Conservation (phyloP, 768 basidiomycete genomes). For the Neoboletus brunneissimus region DNA sequence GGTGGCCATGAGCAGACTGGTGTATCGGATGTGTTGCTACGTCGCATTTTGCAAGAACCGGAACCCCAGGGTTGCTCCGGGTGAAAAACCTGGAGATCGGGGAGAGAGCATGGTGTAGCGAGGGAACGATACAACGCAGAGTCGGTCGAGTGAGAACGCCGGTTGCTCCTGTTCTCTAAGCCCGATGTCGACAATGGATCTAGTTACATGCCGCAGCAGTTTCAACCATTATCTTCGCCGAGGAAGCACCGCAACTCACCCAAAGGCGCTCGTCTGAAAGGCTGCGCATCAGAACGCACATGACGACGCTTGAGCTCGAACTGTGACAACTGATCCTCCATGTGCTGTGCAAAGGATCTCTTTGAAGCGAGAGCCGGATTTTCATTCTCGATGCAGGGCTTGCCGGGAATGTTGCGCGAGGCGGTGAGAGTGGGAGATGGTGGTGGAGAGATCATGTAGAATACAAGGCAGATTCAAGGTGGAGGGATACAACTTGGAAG, state of each 20-base stretch:
- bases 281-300: constrained; percentile 4
- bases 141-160: constrained; percentile 1
- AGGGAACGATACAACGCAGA: constrained; percentile 10
- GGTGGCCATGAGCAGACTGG: constrained; percentile 29
- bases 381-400: constrained; percentile 9
- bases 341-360: constrained; percentile 19
- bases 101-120: constrained; percentile 1
- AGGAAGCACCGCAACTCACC: constrained; percentile 20
- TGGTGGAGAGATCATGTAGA: constrained; percentile 23
- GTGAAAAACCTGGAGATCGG: constrained; percentile 13
- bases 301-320: constrained; percentile 23
- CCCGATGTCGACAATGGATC: constrained; percentile 29
- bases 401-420: not conserved
- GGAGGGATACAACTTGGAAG: constrained; percentile 4
- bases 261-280: constrained; percentile 19
- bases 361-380: constrained; percentile 19
- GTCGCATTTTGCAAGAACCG: constrained; percentile 8
- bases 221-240: not conserved
- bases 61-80: constrained; percentile 12
- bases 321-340: constrained; percentile 11
- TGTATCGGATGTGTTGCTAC: constrained; percentile 2
- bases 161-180: constrained; percentile 17
- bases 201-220: constrained; percentile 8
- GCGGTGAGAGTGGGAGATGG: constrained; percentile 6
- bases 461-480: constrained; percentile 3